These are phyloP conservation scores for Xylariaceae sp. DNA, from an alignment of 2,329 filamentous ascomycete genomes.

Conservation along the genomic window DNA sequence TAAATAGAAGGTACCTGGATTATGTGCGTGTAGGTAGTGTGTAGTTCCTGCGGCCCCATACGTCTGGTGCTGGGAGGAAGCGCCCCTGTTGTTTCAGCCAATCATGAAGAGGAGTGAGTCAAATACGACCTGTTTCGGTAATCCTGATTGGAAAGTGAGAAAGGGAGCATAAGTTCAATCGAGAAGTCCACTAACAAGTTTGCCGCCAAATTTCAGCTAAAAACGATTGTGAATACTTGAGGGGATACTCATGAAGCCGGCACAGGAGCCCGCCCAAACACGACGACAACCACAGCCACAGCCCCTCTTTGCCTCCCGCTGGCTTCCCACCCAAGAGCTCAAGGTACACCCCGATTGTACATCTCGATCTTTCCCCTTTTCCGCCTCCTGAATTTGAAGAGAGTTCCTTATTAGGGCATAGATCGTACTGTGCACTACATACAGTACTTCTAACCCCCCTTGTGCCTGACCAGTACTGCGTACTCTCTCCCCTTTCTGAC, in stretches of 20 bases:
- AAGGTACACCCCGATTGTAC: not conserved
- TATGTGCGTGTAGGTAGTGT: not conserved
- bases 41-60: no score
- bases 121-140: slow-evolving; percentile 15
- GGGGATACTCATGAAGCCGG: not conserved
- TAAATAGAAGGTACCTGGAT: slow-evolving; percentile 1
- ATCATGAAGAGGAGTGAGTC: slow-evolving; percentile 14
- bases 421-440: slow-evolving; percentile 7
- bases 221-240: not conserved
- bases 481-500: slow-evolving; percentile 32
- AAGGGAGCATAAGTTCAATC: not conserved
- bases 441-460: slow-evolving; percentile 23
- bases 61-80: not conserved
- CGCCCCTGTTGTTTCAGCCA: slow-evolving; percentile 10
- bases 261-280: slow-evolving; percentile 21
- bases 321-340: not conserved
- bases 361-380: slow-evolving; percentile 25
- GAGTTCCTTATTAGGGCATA: not conserved
- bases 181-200: not conserved
- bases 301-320: slow-evolving; percentile 26
- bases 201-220: not conserved
- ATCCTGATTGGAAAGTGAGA: not conserved
- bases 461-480: slow-evolving; percentile 20
- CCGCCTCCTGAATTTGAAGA: not conserved
- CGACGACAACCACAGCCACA: slow-evolving; percentile 29